Percentiles rank a stretch among this genome's conserved stretches.
phyloP scores from a whole-genome alignment of 495 filamentous ascomycete genomes.

The Penicillium crystallinum region DNA sequence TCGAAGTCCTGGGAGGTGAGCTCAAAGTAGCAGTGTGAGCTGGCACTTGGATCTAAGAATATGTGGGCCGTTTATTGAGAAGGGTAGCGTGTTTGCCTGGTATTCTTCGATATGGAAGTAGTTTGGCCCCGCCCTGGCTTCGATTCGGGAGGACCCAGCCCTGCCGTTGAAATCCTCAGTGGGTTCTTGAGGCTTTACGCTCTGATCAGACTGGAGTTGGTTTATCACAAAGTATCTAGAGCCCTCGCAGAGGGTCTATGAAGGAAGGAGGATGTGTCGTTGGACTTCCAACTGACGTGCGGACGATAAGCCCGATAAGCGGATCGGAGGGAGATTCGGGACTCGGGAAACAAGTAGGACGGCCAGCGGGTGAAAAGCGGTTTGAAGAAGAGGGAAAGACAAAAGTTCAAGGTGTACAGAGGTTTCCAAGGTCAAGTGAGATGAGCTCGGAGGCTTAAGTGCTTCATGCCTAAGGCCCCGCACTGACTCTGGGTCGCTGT shows the following conservation, averaged over 20 bases:
- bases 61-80: constrained; percentile 4
- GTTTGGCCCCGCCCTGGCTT: constrained; percentile 7
- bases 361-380: background rate
- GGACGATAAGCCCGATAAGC: constrained; percentile 10
- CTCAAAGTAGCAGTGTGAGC: constrained; percentile 1
- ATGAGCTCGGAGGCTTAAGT: background rate
- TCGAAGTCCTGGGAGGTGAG: constrained; percentile 3
- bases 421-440: background rate
- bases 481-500: background rate
- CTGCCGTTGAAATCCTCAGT: background rate
- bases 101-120: constrained; percentile 1
- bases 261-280: background rate
- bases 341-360: background rate
- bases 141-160: background rate
- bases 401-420: background rate
- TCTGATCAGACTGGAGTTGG: background rate
- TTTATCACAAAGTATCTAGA: background rate
- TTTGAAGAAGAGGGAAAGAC: background rate
- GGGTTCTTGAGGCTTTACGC: background rate
- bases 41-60: background rate
- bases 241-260: background rate
- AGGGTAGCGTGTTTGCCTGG: constrained; percentile 2
- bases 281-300: constrained; percentile 5
- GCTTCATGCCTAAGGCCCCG: background rate
- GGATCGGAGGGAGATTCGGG: background rate